A percentile compares a stretch with the other conserved stretches of the same genome.
Evolutionary conservation across 78 protist species (phyloP).

Genomic region (Dictyostelium capitatum): DNA sequence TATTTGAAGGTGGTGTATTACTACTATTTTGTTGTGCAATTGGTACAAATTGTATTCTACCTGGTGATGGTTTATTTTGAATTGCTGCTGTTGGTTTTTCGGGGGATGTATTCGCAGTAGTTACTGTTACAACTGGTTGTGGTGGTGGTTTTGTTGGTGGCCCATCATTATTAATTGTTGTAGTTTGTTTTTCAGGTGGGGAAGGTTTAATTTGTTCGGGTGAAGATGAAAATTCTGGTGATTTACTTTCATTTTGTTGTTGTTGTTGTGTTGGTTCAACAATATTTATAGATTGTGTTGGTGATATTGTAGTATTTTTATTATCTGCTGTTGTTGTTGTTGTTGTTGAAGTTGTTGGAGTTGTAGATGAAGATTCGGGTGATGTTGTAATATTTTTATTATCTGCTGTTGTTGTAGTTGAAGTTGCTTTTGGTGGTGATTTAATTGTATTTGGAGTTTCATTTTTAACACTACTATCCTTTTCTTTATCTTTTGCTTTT

Average conservation of each 20-base stretch:
- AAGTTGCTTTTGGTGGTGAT: background rate
- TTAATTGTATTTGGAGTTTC: background rate
- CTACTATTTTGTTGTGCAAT: background rate
- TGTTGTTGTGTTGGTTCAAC: background rate
- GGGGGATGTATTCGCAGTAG: background rate
- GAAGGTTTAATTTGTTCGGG: background rate
- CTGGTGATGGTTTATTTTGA: background rate
- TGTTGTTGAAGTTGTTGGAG: background rate
- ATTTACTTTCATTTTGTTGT: background rate
- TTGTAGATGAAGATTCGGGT: background rate
- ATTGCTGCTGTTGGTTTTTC: background rate
- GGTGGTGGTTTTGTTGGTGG: background rate
- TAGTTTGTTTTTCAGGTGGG: background rate
- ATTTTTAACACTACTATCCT: background rate
- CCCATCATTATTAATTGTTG: background rate
- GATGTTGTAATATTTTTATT: background rate
- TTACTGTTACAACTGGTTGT: background rate
- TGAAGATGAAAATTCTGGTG: no score
- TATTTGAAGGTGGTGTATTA: constrained; percentile 1
- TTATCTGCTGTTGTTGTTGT: background rate
- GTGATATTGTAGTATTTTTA: background rate
- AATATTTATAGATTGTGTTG: background rate
- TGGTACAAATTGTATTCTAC: background rate
- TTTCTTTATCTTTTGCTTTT: background rate
- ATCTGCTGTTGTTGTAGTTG: background rate